A percentile compares a stretch with the other conserved stretches of the same genome.
phyloP scores from a whole-genome alignment of 2,329 filamentous ascomycete species.

The Myriosclerotinia curreyana region DNA sequence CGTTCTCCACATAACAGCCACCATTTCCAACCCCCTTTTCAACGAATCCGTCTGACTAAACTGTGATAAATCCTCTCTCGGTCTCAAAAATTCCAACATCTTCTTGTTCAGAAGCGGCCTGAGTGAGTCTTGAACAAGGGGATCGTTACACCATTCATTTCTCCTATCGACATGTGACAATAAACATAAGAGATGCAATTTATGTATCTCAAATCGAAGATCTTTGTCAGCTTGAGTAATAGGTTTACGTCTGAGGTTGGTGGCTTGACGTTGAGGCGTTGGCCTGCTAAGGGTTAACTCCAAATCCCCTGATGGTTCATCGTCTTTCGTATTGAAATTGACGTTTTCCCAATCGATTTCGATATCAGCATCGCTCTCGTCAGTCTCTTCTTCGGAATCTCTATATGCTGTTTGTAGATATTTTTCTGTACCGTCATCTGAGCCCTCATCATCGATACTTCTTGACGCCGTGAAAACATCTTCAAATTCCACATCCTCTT shows the following conservation, averaged over 20 bases:
- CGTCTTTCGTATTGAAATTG: conserved; percentile 41
- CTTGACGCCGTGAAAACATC: conserved; percentile 32
- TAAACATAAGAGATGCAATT: conserved; percentile 79
- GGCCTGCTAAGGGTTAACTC: conserved; percentile 39
- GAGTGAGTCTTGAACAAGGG: conserved; percentile 62
- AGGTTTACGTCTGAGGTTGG: conserved; percentile 43
- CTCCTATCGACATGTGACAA: conserved; percentile 72
- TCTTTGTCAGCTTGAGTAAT: conserved; percentile 53
- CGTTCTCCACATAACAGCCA: conserved; percentile 62
- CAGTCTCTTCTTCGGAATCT: conserved; percentile 53
- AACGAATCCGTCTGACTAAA: conserved; percentile 74
- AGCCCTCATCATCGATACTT: background rate
- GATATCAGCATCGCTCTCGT: conserved; percentile 46
- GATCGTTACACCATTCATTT: conserved; percentile 87
- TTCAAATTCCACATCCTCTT: conserved; percentile 37
- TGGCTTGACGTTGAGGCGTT: conserved; percentile 24
- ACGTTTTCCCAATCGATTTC: conserved; percentile 65
- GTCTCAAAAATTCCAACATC: conserved; percentile 65
- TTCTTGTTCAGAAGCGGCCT: conserved; percentile 64
- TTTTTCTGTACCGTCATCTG: conserved; percentile 22
- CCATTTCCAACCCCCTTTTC: conserved; percentile 72
- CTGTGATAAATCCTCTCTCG: conserved; percentile 64
- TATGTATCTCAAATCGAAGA: conserved; percentile 73
- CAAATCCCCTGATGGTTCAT: conserved; percentile 35
- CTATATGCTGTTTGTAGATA: conserved; percentile 42